Conservation (phyloP, 2,329 filamentous ascomycete species). For the Cryoendolithus antarcticus region DNA sequence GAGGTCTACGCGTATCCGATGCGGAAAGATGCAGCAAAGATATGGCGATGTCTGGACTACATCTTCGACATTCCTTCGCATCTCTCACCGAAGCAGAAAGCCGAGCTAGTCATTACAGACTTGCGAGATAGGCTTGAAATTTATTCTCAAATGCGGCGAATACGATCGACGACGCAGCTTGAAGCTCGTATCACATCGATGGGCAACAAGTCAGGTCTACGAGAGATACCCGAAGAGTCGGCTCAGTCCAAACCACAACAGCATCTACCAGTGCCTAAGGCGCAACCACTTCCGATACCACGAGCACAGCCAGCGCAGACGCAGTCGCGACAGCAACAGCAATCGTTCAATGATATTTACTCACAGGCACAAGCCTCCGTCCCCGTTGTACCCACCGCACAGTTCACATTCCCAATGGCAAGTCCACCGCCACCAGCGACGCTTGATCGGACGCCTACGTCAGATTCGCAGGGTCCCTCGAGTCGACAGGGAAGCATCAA, state of each 20-base stretch:
- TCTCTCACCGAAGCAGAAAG: constrained; percentile 44
- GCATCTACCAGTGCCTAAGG: no score
- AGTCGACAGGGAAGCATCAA: background rate
- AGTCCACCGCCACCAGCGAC: no score
- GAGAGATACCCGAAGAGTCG: background rate
- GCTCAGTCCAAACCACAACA: no score
- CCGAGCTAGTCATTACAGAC: constrained; percentile 48
- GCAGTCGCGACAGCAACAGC: no score
- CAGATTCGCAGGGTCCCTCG: background rate
- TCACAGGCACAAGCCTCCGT: no score
- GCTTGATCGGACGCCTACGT: background rate
- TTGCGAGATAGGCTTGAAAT: constrained; percentile 48
- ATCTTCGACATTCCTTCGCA: constrained; percentile 51
- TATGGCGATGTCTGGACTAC: constrained; percentile 61
- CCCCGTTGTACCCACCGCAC: no score
- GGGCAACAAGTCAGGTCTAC: constrained; percentile 4
- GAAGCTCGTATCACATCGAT: constrained; percentile 14
- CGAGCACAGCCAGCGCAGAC: no score
- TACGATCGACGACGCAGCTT: constrained; percentile 20
- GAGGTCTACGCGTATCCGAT: constrained; percentile 52
- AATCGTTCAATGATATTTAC: no score
- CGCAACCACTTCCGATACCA: no score
- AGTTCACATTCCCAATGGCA: no score
- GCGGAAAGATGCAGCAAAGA: constrained; percentile 48
- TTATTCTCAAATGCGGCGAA: constrained; percentile 48